Evolutionary conservation across 179 eudicot genomes (phyloP), one percentile per base, ranked within the genome.

Genomic region (Patellifolia procumbens): DNA sequence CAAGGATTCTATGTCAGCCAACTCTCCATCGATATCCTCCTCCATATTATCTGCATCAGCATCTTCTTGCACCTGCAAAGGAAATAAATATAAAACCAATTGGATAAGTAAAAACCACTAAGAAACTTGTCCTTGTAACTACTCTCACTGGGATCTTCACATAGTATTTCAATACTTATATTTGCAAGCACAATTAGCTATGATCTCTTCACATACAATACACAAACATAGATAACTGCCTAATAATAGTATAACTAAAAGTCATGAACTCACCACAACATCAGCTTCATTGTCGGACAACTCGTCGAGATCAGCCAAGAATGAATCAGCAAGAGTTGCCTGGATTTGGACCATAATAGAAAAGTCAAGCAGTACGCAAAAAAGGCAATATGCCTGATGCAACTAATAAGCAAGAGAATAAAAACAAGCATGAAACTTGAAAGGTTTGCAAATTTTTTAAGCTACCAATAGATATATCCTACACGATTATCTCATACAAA

Each of bases 301-400:
- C 9, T 92, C 98, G 68, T 94, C 98, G 15, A 94, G 97, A 85
- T 94, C 98, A 6, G 97, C 98, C 81, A 94, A 79, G 82, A 92
- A 94, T 29, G 97, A 92, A 91, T 92, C 97, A 65, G 89, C 91
- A 73, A 94, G 88, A 56, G 97, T 91, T 65, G 97, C 93, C 98
- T 92, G 88, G 24, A 78, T 75, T 49, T 66, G 70, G 61, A 80
- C 13, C 19, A 29, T 5, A 49, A 61, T 72, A 37, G 5, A 39
- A 53, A 76, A 59, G 11, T 65, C 52, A 64, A 51, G 53, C 48
- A 55, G 32, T 35, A 28, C 10, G 17, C 32, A 10, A 4, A 71
- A 42, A 53, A 24, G 62, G 24, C 53, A 75, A 46, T 34, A 32
- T n/a, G 59, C 51, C 2, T 11, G 12, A 0, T 61, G 48, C 49